Evolutionary conservation across 345 rosid species (phyloP), one percentile per base, ranked within the genome.

Genomic region (Lepidium africanum): DNA sequence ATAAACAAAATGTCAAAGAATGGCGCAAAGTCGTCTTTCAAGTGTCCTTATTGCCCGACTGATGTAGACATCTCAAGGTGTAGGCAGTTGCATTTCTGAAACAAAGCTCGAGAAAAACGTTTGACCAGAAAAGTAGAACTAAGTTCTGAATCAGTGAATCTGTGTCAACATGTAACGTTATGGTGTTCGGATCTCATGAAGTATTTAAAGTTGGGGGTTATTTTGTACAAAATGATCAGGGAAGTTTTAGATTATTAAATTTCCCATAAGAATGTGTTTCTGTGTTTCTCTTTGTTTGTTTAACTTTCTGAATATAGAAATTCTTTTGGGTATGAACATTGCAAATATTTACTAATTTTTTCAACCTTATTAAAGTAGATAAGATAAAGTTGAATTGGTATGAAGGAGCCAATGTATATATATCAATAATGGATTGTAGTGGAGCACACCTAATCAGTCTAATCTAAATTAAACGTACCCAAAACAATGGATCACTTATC

Each of bases 1-100:
- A 82, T 89, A 33, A 82, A 77, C 61, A 86, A 77, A 85, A 86
- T 89, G 96, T 86, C 92, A 14, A 89, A 83, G 84, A 89, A 86
- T 63, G 65, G 79, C 5, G 50, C 92, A 0, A 89, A 76, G 75
- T 54, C 72, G 56, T 47, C 73, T 23, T 85, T 89, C 69, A 89
- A 86, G 81, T 89, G 96, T 59, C 96, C 92, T 0, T 87, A 82
- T 77, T 89, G 96, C 50, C 96, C 96, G 0, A 37, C 83, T 0
- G 89, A 87, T 56, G 74, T 85, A 5, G 84, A 89, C 58, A 78
- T 86, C 11, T 41, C 78, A 0, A 75, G 52, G 54, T 89, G 91
- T 74, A 79, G 58, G 76, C 86, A 80, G 82, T 74, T 89, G 12
- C 64, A 84, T 71, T 81, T 89, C 48, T 75, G 49, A 67, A 51